Evolutionary conservation across 2,329 filamentous ascomycete genomes (phyloP), one percentile per base, ranked within the genome.

Genomic region (Aspergillus sp.): DNA sequence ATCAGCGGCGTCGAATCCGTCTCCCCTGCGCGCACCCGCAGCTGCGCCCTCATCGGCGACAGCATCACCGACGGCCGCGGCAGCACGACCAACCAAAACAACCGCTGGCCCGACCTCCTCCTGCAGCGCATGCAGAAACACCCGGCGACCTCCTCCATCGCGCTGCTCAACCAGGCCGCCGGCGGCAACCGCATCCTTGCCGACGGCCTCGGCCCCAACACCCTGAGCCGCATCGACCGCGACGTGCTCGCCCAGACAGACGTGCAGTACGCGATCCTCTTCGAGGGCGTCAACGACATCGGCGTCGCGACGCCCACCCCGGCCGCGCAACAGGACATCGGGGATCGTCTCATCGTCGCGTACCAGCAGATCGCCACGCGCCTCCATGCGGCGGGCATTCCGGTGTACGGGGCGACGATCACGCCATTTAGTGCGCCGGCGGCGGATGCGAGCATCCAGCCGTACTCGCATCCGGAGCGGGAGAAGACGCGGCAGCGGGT

Each of bases 271-370:
- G 80, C 80, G 19, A 78, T 88, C 71, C 76, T 88, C 35, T 88
- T 87, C 64, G 82, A 86, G 65, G 85, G 85, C 17, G 83, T 88
- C 24, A 87, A 88, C 61, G 85, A 88, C 61, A 87, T 89, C 51
- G 85, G 85, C 3, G 72, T 67, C 1, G 79, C 76, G 0, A 69
- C 70, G 2, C 60, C 77, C 0, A 78, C 79, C 19, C 46, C 65
- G 0, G 67, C 63, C 0, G 69, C 74, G 0, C 82, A 85, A 59
- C 56, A 59, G 3, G 61, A 66, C 3, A 70, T 85, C 9, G 81
- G 76, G 13, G 76, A 78, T 48, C 61, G 69, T 2, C 69, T 88
- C 2, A 79, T 82, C 33, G 72, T 73, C n/a, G 82, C 82, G 0
- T 88, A 82, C 62, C 68, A 74, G 51, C 81, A 85, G 57, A 84